phyloP scores from a whole-genome alignment of 768 basidiomycete genomes.

The Leccinellum luteum region DNA sequence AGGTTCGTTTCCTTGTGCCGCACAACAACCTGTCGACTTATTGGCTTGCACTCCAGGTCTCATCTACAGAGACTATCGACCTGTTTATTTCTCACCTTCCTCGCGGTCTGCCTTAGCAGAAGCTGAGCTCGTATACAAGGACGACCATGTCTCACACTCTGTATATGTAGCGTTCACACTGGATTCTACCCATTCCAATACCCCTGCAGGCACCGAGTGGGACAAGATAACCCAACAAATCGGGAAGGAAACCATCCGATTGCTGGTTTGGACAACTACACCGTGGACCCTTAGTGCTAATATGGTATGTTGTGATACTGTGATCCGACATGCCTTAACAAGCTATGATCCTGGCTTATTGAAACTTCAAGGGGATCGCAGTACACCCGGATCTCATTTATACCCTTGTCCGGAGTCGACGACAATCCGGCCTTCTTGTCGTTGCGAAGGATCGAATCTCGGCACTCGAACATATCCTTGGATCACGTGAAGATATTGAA shows the following conservation, averaged over 20 bases:
- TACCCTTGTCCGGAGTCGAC: constrained; percentile 40
- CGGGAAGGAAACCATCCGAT: constrained; percentile 38
- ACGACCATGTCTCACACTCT: constrained; percentile 84
- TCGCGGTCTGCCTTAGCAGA: constrained; percentile 93
- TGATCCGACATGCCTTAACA: neutral
- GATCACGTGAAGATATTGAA: constrained; percentile 20
- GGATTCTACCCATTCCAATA: constrained; percentile 27
- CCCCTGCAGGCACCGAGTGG: constrained; percentile 13
- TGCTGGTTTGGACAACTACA: constrained; percentile 96
- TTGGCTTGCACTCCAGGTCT: constrained; percentile 46
- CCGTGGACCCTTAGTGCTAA: constrained; percentile 97
- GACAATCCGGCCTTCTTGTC: constrained; percentile 36
- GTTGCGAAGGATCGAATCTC: constrained; percentile 53
- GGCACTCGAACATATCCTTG: constrained; percentile 27
- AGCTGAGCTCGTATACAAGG: constrained; percentile 88
- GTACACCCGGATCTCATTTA: constrained; percentile 76
- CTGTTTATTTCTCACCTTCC: constrained; percentile 93
- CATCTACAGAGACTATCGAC: constrained; percentile 83
- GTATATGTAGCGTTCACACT: constrained; percentile 82
- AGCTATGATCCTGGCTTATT: neutral
- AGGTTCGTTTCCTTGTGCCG: constrained; percentile 40
- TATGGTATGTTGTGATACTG: constrained; percentile 79
- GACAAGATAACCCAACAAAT: constrained; percentile 29
- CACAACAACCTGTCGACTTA: neutral
- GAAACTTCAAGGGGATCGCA: constrained; percentile 72